phyloP scores from a whole-genome alignment of 1,284 basidiomycete species.

The Tremellales sp. region DNA sequence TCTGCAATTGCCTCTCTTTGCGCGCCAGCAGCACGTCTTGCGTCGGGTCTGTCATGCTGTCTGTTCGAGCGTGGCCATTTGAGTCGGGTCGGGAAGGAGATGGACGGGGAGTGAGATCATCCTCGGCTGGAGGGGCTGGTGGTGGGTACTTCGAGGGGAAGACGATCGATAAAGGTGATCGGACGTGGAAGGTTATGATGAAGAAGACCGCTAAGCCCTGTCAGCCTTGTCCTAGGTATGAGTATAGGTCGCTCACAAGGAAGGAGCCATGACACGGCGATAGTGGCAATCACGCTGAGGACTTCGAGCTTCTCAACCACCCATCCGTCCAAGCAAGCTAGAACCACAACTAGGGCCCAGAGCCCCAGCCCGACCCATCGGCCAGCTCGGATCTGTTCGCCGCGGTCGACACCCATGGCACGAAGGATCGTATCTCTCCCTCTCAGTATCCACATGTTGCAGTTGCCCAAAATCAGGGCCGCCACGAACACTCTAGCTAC shows the following conservation, averaged over 20 bases:
- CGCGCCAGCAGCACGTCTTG: constrained; percentile 46
- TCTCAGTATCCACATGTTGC: constrained; percentile 42
- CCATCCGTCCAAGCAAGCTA: constrained; percentile 40
- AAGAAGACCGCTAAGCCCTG: constrained; percentile 44
- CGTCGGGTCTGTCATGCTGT: constrained; percentile 36
- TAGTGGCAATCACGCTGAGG: constrained; percentile 38
- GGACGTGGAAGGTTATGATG: constrained; percentile 50
- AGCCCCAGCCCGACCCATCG: constrained; percentile 41
- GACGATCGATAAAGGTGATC: constrained; percentile 48
- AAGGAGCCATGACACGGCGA: constrained; percentile 47
- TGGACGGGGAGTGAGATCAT: background rate
- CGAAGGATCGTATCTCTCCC: constrained; percentile 41
- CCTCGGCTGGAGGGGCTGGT: background rate
- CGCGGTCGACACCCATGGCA: constrained; percentile 37
- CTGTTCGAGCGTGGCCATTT: constrained; percentile 20
- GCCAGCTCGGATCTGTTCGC: constrained; percentile 35
- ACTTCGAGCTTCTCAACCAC: constrained; percentile 43
- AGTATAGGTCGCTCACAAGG: constrained; percentile 34
- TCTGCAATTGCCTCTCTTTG: constrained; percentile 50
- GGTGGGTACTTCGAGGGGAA: constrained; percentile 32
- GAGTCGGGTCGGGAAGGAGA: background rate
- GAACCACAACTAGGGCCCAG: constrained; percentile 35
- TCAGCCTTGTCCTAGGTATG: background rate
- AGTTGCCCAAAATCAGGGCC: constrained; percentile 30
- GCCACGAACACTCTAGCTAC: constrained; percentile 43